Conservation (phyloP, 2,329 filamentous ascomycete genomes). For the Plectosphaerella plurivora region DNA sequence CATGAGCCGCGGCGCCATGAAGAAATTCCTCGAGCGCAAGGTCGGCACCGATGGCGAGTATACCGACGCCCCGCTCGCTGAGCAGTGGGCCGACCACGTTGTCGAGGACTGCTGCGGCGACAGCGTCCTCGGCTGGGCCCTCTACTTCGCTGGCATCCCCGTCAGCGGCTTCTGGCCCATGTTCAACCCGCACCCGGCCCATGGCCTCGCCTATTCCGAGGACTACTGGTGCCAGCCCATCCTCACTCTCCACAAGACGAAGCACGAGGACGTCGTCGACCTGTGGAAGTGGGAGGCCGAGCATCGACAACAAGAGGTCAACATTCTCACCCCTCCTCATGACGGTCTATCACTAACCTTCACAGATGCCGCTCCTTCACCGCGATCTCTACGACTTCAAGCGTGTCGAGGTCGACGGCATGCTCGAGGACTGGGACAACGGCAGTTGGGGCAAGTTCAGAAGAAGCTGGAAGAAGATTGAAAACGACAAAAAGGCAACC, state of each 20-base stretch:
- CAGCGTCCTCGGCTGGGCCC: constrained; percentile 42
- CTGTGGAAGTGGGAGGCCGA: constrained; percentile 42
- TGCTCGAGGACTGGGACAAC: constrained; percentile 7
- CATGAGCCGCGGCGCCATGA: constrained; percentile 38
- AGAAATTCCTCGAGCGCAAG: constrained; percentile 30
- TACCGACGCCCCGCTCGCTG: constrained; percentile 28
- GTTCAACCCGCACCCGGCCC: constrained; percentile 45
- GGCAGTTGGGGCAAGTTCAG: constrained; percentile 1
- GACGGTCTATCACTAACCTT: background rate
- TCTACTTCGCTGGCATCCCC: constrained; percentile 37
- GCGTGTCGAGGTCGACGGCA: background rate
- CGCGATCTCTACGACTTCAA: constrained; percentile 7
- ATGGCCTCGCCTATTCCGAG: constrained; percentile 40
- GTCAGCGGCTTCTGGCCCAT: constrained; percentile 44
- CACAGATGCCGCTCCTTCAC: constrained; percentile 16
- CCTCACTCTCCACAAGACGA: constrained; percentile 43
- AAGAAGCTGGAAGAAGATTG: background rate
- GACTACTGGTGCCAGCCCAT: constrained; percentile 47
- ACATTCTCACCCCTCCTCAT: background rate
- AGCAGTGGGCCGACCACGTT: constrained; percentile 35
- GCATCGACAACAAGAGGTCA: constrained; percentile 24
- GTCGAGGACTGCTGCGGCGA: constrained; percentile 48
- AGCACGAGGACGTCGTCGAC: constrained; percentile 39
- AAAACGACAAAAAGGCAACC: background rate
- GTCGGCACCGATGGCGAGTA: constrained; percentile 27